Evolutionary conservation across 2,329 filamentous ascomycete genomes (phyloP).

Genomic region (Bipolaris gigantea): DNA sequence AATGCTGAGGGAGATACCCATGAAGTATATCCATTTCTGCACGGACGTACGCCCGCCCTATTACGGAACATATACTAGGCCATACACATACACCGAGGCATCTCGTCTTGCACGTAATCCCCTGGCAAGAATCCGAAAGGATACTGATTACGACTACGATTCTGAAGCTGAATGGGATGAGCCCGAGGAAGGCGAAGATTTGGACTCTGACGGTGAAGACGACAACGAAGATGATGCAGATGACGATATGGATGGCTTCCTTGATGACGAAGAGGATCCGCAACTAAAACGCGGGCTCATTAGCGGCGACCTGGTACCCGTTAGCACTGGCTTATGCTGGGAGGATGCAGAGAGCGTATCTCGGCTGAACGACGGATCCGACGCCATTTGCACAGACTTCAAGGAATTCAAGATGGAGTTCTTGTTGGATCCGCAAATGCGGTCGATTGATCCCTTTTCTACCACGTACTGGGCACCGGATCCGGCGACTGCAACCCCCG

Average conservation of each 20-base stretch:
- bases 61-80: constrained; percentile 70
- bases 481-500: constrained; percentile 17
- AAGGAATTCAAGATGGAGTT: constrained; percentile 73
- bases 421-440: constrained; percentile 56
- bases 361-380: constrained; percentile 51
- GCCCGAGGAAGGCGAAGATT: constrained; percentile 70
- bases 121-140: constrained; percentile 57
- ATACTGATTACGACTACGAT: constrained; percentile 79
- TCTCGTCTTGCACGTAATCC: constrained; percentile 58
- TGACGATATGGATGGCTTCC: constrained; percentile 84
- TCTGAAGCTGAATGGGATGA: constrained; percentile 85
- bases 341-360: constrained; percentile 57
- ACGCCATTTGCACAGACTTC: constrained; percentile 53
- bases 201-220: constrained; percentile 66
- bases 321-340: constrained; percentile 82
- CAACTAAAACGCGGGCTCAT: constrained; percentile 60
- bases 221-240: constrained; percentile 73
- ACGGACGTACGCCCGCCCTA: constrained; percentile 69
- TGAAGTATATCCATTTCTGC: constrained; percentile 65
- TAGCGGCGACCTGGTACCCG: constrained; percentile 71
- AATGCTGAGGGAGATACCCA: constrained; percentile 58
- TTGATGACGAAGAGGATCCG: constrained; percentile 77
- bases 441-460: constrained; percentile 83
- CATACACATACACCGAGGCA: constrained; percentile 51
- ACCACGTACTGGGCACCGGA: constrained; percentile 70